Base-by-base conservation (phyloP, 306 rosid species). In the Medicago truncatula region DNA sequence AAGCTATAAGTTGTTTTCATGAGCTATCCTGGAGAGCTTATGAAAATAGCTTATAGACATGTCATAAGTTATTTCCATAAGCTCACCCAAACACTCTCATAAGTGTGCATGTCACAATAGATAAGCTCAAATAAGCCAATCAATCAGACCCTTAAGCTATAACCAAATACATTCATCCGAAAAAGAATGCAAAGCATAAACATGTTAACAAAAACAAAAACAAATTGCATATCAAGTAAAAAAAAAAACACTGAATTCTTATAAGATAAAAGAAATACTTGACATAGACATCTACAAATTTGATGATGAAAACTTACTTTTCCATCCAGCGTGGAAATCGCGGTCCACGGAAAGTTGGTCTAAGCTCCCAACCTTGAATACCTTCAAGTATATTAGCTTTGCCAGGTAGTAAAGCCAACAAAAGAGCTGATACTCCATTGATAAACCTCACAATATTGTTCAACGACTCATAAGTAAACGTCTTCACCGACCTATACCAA, bases 301-400 rank as follows among this genome's bases (percentile, higher is more conserved):
- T 14, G 8, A 54, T 2, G 59, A 23, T 16, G 18, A 60, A 50
- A 73, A 78, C 96, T 75, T 85, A 93, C 98, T 89, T 83, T 70
- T 90, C 95, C 98, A 93, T 93, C 98, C 98, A 93, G 13, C 93
- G 94, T 3, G 98, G 98, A 73, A 93, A 83, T 6, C 90, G 87
- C 39, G 98, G 98, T 50, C 95, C 98, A 6, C 96, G 91, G 71
- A 93, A 90, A 58, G 94, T 83, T 10, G 98, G 96, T 70, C 88
- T 85, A 47, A 90, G 96, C 89, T 93, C 98, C 98, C 98, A 93
- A 70, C 96, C 98, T 77, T 93, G 91, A 76, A 90, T 83, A 34
- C 98, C 96, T 90, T 93, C 98, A 36, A 93, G 98, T 58, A 88
- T 86, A 60, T 50, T 80, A 73, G 93, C 88, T 74, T 82, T 93